These are phyloP conservation scores for Alternaria panax DNA, from an alignment of 2,329 filamentous ascomycete species.

Conservation along the genomic window DNA sequence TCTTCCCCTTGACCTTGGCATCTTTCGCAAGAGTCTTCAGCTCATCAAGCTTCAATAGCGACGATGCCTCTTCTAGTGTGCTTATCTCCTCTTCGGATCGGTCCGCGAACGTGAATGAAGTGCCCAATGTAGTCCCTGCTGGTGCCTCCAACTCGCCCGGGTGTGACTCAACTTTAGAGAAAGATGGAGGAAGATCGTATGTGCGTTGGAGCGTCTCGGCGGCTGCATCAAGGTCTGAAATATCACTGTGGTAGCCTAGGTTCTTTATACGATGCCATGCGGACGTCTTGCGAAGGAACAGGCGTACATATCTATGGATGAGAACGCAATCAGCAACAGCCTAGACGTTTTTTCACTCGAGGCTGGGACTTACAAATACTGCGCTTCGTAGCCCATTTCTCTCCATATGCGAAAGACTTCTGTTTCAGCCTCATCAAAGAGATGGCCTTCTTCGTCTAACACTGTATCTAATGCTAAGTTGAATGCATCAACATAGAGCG, in stretches of 20 bases:
- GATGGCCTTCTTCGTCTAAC: conserved; percentile 82
- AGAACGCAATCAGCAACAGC: not conserved
- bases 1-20: conserved; percentile 84
- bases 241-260: conserved; percentile 82
- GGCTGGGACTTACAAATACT: conserved; percentile 76
- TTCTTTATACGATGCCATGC: conserved; percentile 86
- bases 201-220: conserved; percentile 68
- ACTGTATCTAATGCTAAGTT: conserved; percentile 91
- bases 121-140: conserved; percentile 58
- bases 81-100: conserved; percentile 75
- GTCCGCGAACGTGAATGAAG: conserved; percentile 80
- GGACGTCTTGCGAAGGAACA: conserved; percentile 91
- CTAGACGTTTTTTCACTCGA: not conserved
- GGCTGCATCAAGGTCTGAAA: conserved; percentile 74
- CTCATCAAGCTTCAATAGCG: conserved; percentile 84
- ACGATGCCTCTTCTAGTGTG: conserved; percentile 82
- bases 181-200: conserved; percentile 62
- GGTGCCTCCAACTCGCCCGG: conserved; percentile 60
- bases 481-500: conserved; percentile 97
- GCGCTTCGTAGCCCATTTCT: conserved; percentile 77
- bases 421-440: conserved; percentile 83
- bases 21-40: conserved; percentile 85
- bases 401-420: conserved; percentile 80
- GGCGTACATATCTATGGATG: conserved; percentile 77
- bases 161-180: conserved; percentile 46